Evolutionary conservation across 805 yeast genomes (phyloP), one percentile per base, ranked within the genome.

Genomic region (Zygosaccharomyces kombuchaensis): DNA sequence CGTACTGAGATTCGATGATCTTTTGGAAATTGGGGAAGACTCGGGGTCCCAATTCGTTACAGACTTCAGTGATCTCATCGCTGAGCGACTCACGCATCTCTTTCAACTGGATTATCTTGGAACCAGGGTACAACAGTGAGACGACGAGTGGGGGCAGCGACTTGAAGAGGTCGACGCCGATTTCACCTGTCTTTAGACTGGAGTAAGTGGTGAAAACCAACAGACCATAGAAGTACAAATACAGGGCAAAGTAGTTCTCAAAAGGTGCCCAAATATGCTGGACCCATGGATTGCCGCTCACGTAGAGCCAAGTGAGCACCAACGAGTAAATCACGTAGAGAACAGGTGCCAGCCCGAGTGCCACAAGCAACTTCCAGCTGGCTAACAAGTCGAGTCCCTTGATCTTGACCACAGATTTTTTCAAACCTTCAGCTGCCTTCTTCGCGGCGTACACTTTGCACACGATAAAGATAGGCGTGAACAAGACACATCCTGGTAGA

Each of bases 351-450:
- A 87, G 69, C 1, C 87, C 84, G 68, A 91, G 74, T 13, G 91
- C 81, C 19, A 90, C 87, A 48, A 90, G 74, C 37, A 91, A 78
- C 66, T 91, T 91, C 99, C 99, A 91, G 2, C 97, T 87, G 2
- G 97, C 97, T 45, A 91, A 73, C 34, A 91, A 95, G 63, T 91
- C 99, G 41, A 78, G 80, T 10, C 95, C 98, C 62, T 82, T 81
- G 52, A 91, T 82, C 62, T 91, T 91, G 13, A 91, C 99, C 1
- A 87, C 76, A 0, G 96, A 88, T n/a, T 77, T 84, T n/a, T 87
- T 89, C 49, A 91, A 71, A 0, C 98, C 98, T 30, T 80, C 76
- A 49, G 66, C 71, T 34, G 90, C 88, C 66, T 90, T 89, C 51
- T 73, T 71, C 48, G 73, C 77, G 10, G 96, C 83, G 45, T 87